Conservation (phyloP, 257 asterid genomes). For the Capsicum chinense region DNA sequence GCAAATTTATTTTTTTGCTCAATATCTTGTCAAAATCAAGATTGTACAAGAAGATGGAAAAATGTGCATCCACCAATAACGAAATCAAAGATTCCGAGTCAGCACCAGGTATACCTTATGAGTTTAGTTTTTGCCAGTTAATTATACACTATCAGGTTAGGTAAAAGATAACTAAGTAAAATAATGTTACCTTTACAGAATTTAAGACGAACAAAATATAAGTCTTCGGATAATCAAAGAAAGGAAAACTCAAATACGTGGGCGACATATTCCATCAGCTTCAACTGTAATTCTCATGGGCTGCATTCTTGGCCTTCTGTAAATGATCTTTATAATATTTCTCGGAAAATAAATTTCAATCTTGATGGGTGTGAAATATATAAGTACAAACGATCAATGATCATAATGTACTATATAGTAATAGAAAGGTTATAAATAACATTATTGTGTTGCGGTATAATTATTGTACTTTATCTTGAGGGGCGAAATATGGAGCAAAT, state of each 20-base stretch:
- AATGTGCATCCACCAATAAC: conserved; percentile 24
- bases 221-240: conserved; percentile 34
- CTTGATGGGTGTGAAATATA: conserved; percentile 89
- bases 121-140: background rate
- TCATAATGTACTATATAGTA: background rate
- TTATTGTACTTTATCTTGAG: no score
- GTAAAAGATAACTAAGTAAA: background rate
- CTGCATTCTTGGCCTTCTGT: conserved; percentile 69
- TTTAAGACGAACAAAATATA: conserved; percentile 34
- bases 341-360: conserved; percentile 64
- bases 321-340: conserved; percentile 66
- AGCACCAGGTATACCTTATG: conserved; percentile 38
- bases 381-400: conserved; percentile 35
- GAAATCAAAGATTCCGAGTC: conserved; percentile 34
- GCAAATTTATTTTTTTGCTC: no score
- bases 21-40: no score
- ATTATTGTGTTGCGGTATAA: no score
- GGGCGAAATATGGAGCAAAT: no score
- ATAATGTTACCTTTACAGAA: conserved; percentile 30
- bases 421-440: background rate
- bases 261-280: conserved; percentile 81
- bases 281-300: conserved; percentile 90
- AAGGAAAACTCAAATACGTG: conserved; percentile 32
- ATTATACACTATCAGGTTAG: no score
- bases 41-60: conserved; percentile 28